Evolutionary conservation across 148 eudicot species (phyloP), one percentile per base, ranked within the genome.

Genomic region (Heliamphora exappendiculata): DNA sequence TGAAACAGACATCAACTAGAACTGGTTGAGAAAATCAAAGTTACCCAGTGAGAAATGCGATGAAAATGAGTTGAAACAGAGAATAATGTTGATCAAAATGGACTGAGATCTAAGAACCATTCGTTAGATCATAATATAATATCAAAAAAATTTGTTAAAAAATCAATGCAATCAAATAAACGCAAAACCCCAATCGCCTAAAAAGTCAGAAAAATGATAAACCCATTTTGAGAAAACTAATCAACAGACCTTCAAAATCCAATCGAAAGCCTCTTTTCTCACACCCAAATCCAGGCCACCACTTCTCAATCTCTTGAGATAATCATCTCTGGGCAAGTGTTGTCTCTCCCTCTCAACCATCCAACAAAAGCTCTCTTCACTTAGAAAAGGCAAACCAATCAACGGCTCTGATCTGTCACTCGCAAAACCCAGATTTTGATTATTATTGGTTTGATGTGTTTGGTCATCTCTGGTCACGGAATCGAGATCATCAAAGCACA

Each of bases 181-280:
- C 28, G 49, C 19, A 8, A n/a, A 59, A 16, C 70, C 39, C 74
- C 31, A 54, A 76, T 41, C 4, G 19, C 28, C n/a, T 14, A 57
- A 44, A 36, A n/a, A 55, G 5, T 12, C 19, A 16, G 19, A 69
- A 76, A 59, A 54, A 5, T 14, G 17, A 71, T 7, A 33, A 72
- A 42, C 31, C 22, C 28, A 50, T 42, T n/a, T 28, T 7, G 33
- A 37, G 10, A 58, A 55, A 17, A 50, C 11, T 7, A 63, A 81
- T 39, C 22, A 72, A 62, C 77, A 26, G 24, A 93, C 98, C 98
- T 91, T 91, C 45, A 65, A 82, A 88, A 94, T 94, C 98, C 97
- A 92, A 83, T 92, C 87, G 82, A 92, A 77, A 73, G 91, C 94
- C 47, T 90, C 82, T 65, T 51, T 84, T 53, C 98, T 88, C 70